These are phyloP conservation scores for Candida suzukii DNA, from an alignment of 805 yeast genomes.

Conservation along the genomic window DNA sequence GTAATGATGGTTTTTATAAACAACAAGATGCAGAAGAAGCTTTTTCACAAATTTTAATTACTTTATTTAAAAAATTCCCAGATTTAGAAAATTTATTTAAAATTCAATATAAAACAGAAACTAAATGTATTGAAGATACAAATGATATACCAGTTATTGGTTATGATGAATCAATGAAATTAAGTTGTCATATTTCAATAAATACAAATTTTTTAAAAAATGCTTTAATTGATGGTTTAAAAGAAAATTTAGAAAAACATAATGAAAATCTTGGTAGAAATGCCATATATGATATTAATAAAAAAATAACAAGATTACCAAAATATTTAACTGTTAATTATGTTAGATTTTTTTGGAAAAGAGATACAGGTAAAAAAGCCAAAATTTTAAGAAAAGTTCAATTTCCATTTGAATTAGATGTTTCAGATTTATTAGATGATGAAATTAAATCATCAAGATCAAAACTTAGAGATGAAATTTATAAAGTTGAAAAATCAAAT, in stretches of 20 bases:
- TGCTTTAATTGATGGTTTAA: slow-evolving; percentile 69
- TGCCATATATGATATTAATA: slow-evolving; percentile 58
- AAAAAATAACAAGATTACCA: slow-evolving; percentile 71
- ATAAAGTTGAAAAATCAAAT: slow-evolving; percentile 68
- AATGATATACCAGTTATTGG: slow-evolving; percentile 38
- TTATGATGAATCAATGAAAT: slow-evolving; percentile 57
- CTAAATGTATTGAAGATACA: slow-evolving; percentile 51
- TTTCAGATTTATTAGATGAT: slow-evolving; percentile 80
- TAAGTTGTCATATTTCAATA: slow-evolving; percentile 84
- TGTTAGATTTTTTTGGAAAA: slow-evolving; percentile 94
- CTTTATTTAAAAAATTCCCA: slow-evolving; percentile 41
- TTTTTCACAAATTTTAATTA: slow-evolving; percentile 66
- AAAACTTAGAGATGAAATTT: slow-evolving; percentile 67
- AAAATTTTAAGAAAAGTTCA: slow-evolving; percentile 91
- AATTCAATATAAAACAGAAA: slow-evolving; percentile 54
- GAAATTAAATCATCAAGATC: slow-evolving; percentile 60
- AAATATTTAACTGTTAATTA: slow-evolving; percentile 84
- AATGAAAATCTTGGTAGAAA: slow-evolving; percentile 63
- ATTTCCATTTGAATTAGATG: slow-evolving; percentile 89
- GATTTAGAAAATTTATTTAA: slow-evolving; percentile 54
- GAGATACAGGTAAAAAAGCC: slow-evolving; percentile 83
- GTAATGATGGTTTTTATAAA: slow-evolving; percentile 62
- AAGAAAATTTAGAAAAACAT: slow-evolving; percentile 71
- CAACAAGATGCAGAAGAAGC: slow-evolving; percentile 99
- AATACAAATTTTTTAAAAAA: slow-evolving; percentile 82